A percentile compares a stretch with the other conserved stretches of the same genome.
Evolutionary conservation across 306 rosid genomes (phyloP).

Genomic region (Vigna mungo): DNA sequence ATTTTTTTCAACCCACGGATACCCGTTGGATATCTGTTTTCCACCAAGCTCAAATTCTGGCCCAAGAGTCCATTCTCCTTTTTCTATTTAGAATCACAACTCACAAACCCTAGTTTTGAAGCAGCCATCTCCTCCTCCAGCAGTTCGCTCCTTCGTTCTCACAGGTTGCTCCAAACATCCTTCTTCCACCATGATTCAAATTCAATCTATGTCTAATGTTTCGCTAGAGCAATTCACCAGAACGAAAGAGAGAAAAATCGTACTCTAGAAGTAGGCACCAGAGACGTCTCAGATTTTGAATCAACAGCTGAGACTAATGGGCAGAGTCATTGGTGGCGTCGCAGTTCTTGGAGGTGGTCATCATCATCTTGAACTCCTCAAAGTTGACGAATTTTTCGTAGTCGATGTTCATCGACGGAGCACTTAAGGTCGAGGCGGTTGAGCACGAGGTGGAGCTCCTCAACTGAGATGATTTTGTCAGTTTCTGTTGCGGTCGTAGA

Average conservation of each 20-base stretch:
- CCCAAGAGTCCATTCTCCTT: no score
- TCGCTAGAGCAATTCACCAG: background rate
- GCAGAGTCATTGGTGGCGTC: constrained; percentile 26
- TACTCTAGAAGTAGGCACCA: background rate
- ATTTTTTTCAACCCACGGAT: no score
- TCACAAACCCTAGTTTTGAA: no score
- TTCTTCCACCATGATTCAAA: background rate
- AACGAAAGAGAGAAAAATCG: background rate
- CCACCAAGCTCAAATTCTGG: no score
- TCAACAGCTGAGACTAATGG: constrained; percentile 15
- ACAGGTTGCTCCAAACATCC: no score
- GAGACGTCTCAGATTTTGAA: constrained; percentile 7
- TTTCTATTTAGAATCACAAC: no score
- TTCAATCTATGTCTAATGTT: background rate
- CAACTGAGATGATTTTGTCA: constrained; percentile 63
- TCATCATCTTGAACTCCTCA: constrained; percentile 82
- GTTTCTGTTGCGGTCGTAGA: constrained; percentile 77
- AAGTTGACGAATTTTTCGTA: constrained; percentile 81
- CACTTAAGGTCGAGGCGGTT: constrained; percentile 67
- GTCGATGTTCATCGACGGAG: constrained; percentile 65
- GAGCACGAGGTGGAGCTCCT: constrained; percentile 72
- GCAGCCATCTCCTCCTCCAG: no score
- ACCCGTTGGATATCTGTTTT: no score
- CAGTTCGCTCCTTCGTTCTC: no score
- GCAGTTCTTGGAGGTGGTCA: constrained; percentile 48